These are phyloP conservation scores for Globomyces pollinis-pini DNA, from an alignment of 192 early-diverging fungal species.

Conservation along the genomic window DNA sequence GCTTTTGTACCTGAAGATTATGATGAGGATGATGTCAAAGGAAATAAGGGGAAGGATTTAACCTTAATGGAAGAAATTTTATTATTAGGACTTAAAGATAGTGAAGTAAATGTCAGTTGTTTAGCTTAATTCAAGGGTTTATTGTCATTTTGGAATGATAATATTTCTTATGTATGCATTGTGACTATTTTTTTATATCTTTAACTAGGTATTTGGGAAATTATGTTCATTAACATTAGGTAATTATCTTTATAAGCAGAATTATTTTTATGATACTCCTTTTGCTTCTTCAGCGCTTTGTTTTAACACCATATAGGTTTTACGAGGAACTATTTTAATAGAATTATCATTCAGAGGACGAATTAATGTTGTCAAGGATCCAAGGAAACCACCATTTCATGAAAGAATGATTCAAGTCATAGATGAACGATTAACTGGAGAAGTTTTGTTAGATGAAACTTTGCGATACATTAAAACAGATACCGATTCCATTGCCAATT, in stretches of 20 bases:
- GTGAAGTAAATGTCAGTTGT: constrained; percentile 63
- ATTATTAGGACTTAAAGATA: constrained; percentile 89
- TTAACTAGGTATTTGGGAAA: background rate
- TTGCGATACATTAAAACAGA: constrained; percentile 85
- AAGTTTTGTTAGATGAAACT: constrained; percentile 93
- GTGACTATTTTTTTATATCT: too few species aligned
- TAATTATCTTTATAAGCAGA: too few species aligned
- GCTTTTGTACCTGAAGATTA: constrained; percentile 12
- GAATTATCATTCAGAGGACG: constrained; percentile 89
- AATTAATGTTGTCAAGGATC: constrained; percentile 79
- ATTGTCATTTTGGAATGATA: constrained; percentile 99
- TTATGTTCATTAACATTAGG: too few species aligned
- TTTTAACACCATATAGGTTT: too few species aligned
- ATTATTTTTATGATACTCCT: too few species aligned
- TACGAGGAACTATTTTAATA: constrained; percentile 92
- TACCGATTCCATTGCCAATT: constrained; percentile 70
- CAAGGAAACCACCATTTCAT: constrained; percentile 64
- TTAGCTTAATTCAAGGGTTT: constrained; percentile 56
- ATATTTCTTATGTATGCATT: constrained; percentile 79
- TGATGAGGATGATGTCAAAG: constrained; percentile 25
- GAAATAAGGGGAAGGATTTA: constrained; percentile 40
- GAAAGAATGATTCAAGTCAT: constrained; percentile 81
- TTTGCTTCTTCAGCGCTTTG: too few species aligned
- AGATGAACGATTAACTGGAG: constrained; percentile 76
- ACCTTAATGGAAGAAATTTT: constrained; percentile 97